A percentile compares a stretch with the other conserved stretches of the same genome.
phyloP scores from a whole-genome alignment of 1,139 yeast species.

The Hemisphaericaspora xylanilytica region DNA sequence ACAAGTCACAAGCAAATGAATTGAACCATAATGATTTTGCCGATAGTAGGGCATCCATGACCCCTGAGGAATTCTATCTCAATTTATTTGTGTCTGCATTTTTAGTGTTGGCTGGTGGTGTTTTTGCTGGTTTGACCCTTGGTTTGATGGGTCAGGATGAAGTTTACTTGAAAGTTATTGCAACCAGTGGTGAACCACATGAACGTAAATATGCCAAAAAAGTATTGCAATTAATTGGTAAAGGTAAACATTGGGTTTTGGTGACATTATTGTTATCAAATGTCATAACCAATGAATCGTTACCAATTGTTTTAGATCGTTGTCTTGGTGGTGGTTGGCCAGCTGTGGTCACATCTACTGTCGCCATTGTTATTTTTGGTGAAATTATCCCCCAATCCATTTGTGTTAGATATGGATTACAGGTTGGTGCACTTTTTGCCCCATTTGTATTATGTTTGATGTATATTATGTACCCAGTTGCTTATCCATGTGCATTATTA shows the following conservation, averaged over 20 bases:
- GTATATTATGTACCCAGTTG: constrained; percentile 90
- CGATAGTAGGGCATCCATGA: constrained; percentile 19
- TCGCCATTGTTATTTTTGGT: constrained; percentile 90
- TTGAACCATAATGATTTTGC: constrained; percentile 8
- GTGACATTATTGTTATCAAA: constrained; percentile 83
- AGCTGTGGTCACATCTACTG: constrained; percentile 91
- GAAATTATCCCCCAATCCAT: constrained; percentile 95
- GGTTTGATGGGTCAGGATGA: constrained; percentile 99
- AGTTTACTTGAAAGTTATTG: constrained; percentile 75
- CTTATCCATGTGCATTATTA: constrained; percentile 83
- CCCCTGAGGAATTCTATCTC: constrained; percentile 48
- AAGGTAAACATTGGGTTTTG: constrained; percentile 97
- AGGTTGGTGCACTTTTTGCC: constrained; percentile 86
- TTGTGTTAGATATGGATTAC: constrained; percentile 88
- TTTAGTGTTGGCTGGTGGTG: constrained; percentile 87
- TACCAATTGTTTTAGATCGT: constrained; percentile 90
- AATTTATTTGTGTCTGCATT: constrained; percentile 59
- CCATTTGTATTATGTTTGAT: constrained; percentile 83
- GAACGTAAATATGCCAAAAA: constrained; percentile 74
- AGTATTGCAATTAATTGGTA: constrained; percentile 68
- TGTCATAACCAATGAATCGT: constrained; percentile 92
- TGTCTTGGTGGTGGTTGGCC: constrained; percentile 98
- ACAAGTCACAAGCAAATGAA: background rate
- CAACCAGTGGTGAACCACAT: constrained; percentile 51
- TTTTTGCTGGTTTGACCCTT: constrained; percentile 91